These are phyloP conservation scores for Phylloporus sp. DNA, from an alignment of 1,284 basidiomycete species.

Conservation along the genomic window DNA sequence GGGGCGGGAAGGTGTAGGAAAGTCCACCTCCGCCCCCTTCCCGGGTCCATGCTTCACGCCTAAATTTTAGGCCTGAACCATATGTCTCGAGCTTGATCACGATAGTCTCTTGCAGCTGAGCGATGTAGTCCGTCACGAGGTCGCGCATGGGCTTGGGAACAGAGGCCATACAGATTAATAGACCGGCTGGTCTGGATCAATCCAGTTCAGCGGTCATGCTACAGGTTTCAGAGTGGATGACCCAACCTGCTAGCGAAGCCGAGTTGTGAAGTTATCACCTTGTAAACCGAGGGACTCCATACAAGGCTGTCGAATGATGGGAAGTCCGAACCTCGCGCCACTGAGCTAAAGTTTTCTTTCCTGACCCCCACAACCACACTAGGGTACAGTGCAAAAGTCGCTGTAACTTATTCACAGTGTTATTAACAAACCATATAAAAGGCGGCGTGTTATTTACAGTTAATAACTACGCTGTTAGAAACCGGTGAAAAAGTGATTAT, in stretches of 20 bases:
- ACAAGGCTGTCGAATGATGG: no score
- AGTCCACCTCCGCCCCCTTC: conserved; percentile 83
- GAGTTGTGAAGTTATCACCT: not conserved
- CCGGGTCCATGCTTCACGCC: conserved; percentile 85
- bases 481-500: not conserved
- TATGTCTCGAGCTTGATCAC: conserved; percentile 78
- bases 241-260: not conserved
- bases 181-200: not conserved
- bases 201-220: conserved; percentile 7
- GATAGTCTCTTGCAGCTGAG: conserved; percentile 80
- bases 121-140: conserved; percentile 56
- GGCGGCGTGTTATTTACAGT: not conserved
- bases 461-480: not conserved
- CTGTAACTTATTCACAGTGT: not conserved
- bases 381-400: not conserved
- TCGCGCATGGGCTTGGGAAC: conserved; percentile 15
- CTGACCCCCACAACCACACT: no score
- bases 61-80: conserved; percentile 74
- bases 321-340: not conserved
- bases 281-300: no score
- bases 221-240: not conserved
- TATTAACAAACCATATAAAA: not conserved
- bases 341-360: no score
- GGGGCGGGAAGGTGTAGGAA: conserved; percentile 82
- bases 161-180: not conserved